These are phyloP conservation scores for Zygotorulaspora chibaensis DNA, from an alignment of 805 yeast species.

Conservation along the genomic window DNA sequence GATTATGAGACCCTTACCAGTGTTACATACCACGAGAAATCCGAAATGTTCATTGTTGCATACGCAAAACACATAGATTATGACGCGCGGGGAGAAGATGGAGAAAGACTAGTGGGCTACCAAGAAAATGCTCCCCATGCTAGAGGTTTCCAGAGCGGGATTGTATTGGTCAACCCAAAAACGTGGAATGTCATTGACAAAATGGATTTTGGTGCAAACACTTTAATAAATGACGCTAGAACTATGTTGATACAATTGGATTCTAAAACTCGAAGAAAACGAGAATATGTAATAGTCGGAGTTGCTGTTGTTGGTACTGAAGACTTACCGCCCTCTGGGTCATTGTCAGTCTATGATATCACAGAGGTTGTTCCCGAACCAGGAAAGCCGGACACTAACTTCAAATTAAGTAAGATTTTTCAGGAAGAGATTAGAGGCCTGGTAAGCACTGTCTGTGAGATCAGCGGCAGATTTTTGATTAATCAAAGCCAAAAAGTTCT, in stretches of 20 bases:
- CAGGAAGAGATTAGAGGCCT: constrained; percentile 81
- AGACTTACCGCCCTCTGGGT: constrained; percentile 75
- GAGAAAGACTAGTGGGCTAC: constrained; percentile 55
- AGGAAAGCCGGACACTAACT: constrained; percentile 76
- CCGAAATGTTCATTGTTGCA: constrained; percentile 60
- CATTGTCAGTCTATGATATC: constrained; percentile 67
- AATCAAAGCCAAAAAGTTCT: constrained; percentile 81
- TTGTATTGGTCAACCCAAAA: constrained; percentile 65
- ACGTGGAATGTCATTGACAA: constrained; percentile 76
- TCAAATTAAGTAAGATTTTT: constrained; percentile 66
- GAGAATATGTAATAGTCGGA: constrained; percentile 75
- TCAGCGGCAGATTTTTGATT: constrained; percentile 77
- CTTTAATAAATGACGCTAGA: constrained; percentile 43
- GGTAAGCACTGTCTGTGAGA: constrained; percentile 68
- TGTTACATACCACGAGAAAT: constrained; percentile 63
- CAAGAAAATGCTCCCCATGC: constrained; percentile 48
- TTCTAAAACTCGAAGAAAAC: constrained; percentile 41
- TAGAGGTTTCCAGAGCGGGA: constrained; percentile 50
- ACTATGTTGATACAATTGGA: constrained; percentile 37
- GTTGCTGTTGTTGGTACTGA: constrained; percentile 72
- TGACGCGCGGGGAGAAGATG: constrained; percentile 71
- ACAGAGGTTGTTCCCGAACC: constrained; percentile 87
- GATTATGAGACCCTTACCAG: constrained; percentile 50
- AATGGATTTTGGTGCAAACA: constrained; percentile 61
- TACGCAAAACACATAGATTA: constrained; percentile 57